phyloP scores from a whole-genome alignment of 768 basidiomycete species.

The Lactarius psammicola region DNA sequence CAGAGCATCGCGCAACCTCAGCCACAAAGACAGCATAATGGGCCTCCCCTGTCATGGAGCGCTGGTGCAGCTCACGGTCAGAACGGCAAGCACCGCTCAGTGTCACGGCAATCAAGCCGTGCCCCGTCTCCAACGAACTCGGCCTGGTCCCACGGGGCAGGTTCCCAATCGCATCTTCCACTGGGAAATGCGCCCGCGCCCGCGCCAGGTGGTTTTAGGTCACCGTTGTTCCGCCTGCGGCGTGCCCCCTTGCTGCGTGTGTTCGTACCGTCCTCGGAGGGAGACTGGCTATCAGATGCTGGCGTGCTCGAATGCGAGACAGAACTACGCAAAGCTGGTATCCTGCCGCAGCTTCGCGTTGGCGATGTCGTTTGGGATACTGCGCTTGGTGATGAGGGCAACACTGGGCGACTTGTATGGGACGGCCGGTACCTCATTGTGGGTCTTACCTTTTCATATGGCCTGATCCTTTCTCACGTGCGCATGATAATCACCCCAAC shows the following conservation, averaged over 20 bases:
- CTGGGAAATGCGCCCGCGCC: slow-evolving; percentile 15
- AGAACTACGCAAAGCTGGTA: slow-evolving; percentile 69
- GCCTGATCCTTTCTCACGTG: not conserved
- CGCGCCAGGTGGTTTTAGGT: slow-evolving; percentile 46
- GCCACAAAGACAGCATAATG: slow-evolving; percentile 10
- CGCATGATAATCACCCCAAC: not conserved
- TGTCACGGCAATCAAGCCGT: slow-evolving; percentile 54
- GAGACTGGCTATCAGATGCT: slow-evolving; percentile 81
- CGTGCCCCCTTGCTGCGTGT: slow-evolving; percentile 77
- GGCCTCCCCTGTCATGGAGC: slow-evolving; percentile 28
- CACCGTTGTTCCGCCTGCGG: slow-evolving; percentile 65
- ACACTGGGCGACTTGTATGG: slow-evolving; percentile 81
- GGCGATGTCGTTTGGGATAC: slow-evolving; percentile 89
- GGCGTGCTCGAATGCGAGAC: slow-evolving; percentile 81
- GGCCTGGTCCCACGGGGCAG: slow-evolving; percentile 43
- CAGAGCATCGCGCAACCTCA: slow-evolving; percentile 20
- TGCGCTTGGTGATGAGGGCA: slow-evolving; percentile 83
- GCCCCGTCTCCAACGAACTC: slow-evolving; percentile 64
- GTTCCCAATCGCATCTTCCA: slow-evolving; percentile 32
- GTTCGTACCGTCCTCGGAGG: slow-evolving; percentile 84
- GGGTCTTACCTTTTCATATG: slow-evolving; percentile 37
- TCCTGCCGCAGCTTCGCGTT: slow-evolving; percentile 58
- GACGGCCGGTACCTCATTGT: slow-evolving; percentile 88
- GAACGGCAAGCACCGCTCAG: slow-evolving; percentile 14
- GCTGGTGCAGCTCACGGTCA: slow-evolving; percentile 23